phyloP scores from a whole-genome alignment of 2,329 filamentous ascomycete genomes.

The Endoconidiophora laricicola region DNA sequence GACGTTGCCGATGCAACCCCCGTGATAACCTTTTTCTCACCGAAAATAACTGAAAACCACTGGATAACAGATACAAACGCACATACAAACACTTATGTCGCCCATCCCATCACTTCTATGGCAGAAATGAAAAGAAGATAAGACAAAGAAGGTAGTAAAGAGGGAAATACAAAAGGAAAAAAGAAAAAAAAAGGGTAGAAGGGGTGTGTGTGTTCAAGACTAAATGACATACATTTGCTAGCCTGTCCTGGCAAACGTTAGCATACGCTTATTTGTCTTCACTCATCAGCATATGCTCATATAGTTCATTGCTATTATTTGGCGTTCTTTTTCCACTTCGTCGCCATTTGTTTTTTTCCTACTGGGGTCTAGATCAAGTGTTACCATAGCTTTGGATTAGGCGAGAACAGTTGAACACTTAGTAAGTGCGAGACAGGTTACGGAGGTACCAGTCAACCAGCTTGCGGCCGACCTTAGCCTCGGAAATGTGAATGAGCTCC shows the following conservation, averaged over 20 bases:
- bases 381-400: slow-evolving; percentile 1
- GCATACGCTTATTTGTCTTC: too few species aligned
- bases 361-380: background rate
- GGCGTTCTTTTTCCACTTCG: slow-evolving; percentile 8
- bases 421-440: slow-evolving; percentile 92
- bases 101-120: background rate
- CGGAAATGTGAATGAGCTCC: slow-evolving; percentile 96
- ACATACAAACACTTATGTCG: background rate
- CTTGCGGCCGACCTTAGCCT: slow-evolving; percentile 94
- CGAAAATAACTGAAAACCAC: too few species aligned
- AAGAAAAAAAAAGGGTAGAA: background rate
- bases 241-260: too few species aligned
- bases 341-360: slow-evolving; percentile 14
- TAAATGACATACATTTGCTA: too few species aligned
- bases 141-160: background rate
- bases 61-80: background rate
- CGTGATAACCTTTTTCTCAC: too few species aligned
- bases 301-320: slow-evolving; percentile 15
- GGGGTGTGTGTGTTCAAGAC: background rate
- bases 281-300: background rate
- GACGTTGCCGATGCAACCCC: background rate
- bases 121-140: background rate
- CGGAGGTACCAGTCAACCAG: slow-evolving; percentile 98
- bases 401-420: slow-evolving; percentile 16
- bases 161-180: background rate